A percentile compares a stretch with the other conserved stretches of the same genome.
Conservation (phyloP, 352 stramenopile species). For the Globisporangium lucens region DNA sequence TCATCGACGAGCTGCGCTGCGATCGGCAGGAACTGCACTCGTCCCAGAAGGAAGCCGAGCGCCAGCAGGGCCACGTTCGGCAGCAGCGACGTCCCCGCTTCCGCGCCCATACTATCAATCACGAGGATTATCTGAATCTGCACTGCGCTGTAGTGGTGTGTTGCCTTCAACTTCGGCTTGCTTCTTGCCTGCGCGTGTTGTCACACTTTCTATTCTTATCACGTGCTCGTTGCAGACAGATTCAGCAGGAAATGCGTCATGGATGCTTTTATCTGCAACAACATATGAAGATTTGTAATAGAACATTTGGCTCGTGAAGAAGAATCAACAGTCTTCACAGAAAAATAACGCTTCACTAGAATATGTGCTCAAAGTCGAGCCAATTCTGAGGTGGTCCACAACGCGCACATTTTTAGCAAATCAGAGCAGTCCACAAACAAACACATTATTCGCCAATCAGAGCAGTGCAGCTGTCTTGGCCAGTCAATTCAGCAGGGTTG, state of each 20-base stretch:
- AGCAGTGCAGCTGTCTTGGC: slow-evolving; percentile 13
- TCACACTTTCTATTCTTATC: neutral
- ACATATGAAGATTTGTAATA: neutral
- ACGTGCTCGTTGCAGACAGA: neutral
- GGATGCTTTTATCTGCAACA: neutral
- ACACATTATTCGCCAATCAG: slow-evolving; percentile 34
- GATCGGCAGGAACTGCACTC: slow-evolving; percentile 49
- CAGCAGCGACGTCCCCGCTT: slow-evolving; percentile 55
- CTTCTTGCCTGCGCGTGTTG: neutral
- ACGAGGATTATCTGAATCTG: neutral
- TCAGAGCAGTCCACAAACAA: neutral
- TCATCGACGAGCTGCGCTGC: slow-evolving; percentile 45
- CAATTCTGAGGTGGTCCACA: slow-evolving; percentile 7
- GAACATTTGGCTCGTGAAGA: neutral
- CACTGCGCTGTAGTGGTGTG: neutral
- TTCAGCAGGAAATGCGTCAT: neutral
- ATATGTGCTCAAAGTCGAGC: neutral
- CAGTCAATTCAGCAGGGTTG: slow-evolving; percentile 32
- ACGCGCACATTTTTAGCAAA: slow-evolving; percentile 29
- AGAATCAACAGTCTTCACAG: neutral
- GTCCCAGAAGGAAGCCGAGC: slow-evolving; percentile 58
- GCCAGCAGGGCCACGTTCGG: slow-evolving; percentile 59
- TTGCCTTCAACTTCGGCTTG: neutral
- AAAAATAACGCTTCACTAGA: neutral
- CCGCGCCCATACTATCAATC: slow-evolving; percentile 26